Base-by-base conservation (phyloP, 768 basidiomycete genomes). In the Cytidiella melzeri region DNA sequence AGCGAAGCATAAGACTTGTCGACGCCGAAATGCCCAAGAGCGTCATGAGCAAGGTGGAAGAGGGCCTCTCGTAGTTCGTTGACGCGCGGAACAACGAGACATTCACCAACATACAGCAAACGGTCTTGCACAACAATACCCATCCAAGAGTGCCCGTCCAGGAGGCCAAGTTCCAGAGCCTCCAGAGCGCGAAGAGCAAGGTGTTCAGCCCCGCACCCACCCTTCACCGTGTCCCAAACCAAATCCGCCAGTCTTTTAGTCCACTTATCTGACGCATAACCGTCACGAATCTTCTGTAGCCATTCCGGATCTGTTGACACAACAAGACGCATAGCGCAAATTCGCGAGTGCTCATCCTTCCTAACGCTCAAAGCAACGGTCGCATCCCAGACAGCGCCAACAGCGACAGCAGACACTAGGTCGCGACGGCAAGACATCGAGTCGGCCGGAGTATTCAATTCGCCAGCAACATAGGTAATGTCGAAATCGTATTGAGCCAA, bases 401-500 rank as follows among this genome's bases (percentile, higher is more conserved):
- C 26, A 13, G 21, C 39, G 6, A 5, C 2, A 18, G 9, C 20
- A 19, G 9, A n/a, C 5, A 37, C 15, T 48, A 18, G 2, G 2
- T 45, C 23, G 25, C 25, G 47, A 42, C 68, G 19, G 28, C 66
- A 55, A 0, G 72, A 76, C 4, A 78, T 54, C 0, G 71, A 65
- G 56, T 78, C 73, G 0, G 69, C 65, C n/a, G n/a, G n/a, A n/a
- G n/a, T n/a, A n/a, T n/a, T n/a, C n/a, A n/a, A n/a, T n/a, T n/a
- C n/a, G n/a, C 74, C 75, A 0, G 56, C 41, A 60, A 77, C 49
- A 45, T 74, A 75, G 3, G 47, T 45, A n/a, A 74, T 66, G 0
- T 54, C 38, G 42, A 58, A 59, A 30, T 75, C 65, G 48, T 72
- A 77, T n/a, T 67, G 56, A 0, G 55, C 46, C 1, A 79, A 49